These are phyloP conservation scores for Hypoxylon lenormandii DNA, from an alignment of 495 filamentous ascomycete species.

Conservation along the genomic window DNA sequence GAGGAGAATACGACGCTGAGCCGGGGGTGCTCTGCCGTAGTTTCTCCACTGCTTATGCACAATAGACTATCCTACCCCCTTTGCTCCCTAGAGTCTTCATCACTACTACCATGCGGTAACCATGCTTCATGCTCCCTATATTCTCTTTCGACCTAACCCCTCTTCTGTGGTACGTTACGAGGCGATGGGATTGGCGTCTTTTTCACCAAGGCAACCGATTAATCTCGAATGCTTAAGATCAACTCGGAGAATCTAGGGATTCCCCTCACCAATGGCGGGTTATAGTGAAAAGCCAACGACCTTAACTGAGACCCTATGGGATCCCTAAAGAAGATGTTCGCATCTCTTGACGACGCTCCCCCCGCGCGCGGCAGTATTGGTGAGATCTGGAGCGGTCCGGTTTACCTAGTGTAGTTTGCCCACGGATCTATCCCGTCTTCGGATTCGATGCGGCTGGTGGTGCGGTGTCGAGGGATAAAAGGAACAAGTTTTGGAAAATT, in stretches of 20 bases:
- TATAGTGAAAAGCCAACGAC: conserved; percentile 32
- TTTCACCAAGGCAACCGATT: conserved; percentile 31
- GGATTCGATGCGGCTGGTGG: conserved; percentile 19
- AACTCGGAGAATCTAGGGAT: conserved; percentile 42
- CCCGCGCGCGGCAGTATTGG: conserved; percentile 1
- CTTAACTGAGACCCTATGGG: conserved; percentile 7
- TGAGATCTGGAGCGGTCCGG: conserved; percentile 42
- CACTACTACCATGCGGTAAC: conserved; percentile 37
- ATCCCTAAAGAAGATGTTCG: conserved; percentile 24
- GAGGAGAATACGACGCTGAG: conserved; percentile 34
- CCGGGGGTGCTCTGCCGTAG: conserved; percentile 37
- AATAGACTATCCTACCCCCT: conserved; percentile 28
- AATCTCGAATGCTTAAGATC: conserved; percentile 32
- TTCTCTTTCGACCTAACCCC: conserved; percentile 31
- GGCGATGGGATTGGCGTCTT: conserved; percentile 41
- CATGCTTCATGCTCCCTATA: conserved; percentile 7
- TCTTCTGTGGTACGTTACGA: conserved; percentile 47
- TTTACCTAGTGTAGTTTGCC: conserved; percentile 19
- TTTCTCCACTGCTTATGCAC: conserved; percentile 40
- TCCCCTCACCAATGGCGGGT: conserved; percentile 33
- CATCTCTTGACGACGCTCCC: conserved; percentile 10
- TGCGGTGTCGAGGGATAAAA: conserved; percentile 18
- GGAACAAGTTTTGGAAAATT: conserved; percentile 49
- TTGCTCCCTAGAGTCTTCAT: conserved; percentile 24
- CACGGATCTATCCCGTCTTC: conserved; percentile 40